Conservation (phyloP, 805 yeast species). For the Lachancea thermotolerans region DNA sequence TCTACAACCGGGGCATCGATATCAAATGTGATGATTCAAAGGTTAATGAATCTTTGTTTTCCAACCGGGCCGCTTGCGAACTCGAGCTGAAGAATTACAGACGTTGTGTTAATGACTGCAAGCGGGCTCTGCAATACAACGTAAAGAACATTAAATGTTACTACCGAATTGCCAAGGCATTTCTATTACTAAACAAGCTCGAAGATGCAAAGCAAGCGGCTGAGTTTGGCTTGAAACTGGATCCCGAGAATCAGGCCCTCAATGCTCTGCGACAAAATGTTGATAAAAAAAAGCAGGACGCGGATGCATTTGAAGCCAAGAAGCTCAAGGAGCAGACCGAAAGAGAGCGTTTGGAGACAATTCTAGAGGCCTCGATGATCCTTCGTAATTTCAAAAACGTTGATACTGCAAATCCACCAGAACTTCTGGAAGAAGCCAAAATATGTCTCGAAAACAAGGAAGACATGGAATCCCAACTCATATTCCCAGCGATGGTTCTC, state of each 20-base stretch:
- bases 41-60: slow-evolving; percentile 55
- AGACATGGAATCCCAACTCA: slow-evolving; percentile 69
- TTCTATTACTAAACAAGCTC: slow-evolving; percentile 53
- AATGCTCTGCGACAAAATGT: slow-evolving; percentile 39
- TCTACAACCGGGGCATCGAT: slow-evolving; percentile 73
- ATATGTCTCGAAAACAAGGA: slow-evolving; percentile 54
- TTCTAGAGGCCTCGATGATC: slow-evolving; percentile 52
- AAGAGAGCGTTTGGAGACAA: slow-evolving; percentile 36
- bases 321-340: slow-evolving; percentile 26
- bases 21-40: slow-evolving; percentile 52
- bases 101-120: slow-evolving; percentile 80
- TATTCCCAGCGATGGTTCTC: slow-evolving; percentile 73
- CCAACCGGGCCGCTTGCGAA: slow-evolving; percentile 89
- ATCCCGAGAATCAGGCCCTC: slow-evolving; percentile 52
- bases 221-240: slow-evolving; percentile 57
- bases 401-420: slow-evolving; percentile 48
- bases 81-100: slow-evolving; percentile 80
- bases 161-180: slow-evolving; percentile 79
- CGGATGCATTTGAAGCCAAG: slow-evolving; percentile 26
- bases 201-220: slow-evolving; percentile 69
- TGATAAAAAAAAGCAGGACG: slow-evolving; percentile 32
- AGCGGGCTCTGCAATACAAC: slow-evolving; percentile 56
- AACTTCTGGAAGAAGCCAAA: slow-evolving; percentile 45
- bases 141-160: slow-evolving; percentile 76
- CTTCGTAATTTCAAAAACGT: slow-evolving; percentile 50